These are phyloP conservation scores for Eucalyptus tenuipes DNA, from an alignment of 345 rosid species.

Conservation along the genomic window DNA sequence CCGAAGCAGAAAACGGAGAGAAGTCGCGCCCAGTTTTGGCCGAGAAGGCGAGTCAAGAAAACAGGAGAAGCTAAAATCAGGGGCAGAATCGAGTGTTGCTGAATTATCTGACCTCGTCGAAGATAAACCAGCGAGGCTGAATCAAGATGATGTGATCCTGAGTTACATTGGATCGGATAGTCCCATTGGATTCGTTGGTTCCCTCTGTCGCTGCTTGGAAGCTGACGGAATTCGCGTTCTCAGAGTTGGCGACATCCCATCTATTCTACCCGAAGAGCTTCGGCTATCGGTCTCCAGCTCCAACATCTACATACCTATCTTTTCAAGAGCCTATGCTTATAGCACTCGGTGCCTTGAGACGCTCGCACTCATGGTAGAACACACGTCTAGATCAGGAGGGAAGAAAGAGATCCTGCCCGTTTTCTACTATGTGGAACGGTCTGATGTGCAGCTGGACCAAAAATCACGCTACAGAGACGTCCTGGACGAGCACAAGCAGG, in stretches of 20 bases:
- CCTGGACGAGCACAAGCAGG: not conserved
- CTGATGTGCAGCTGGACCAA: not conserved
- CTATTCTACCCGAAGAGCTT: not conserved
- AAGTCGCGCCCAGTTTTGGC: too few relatives aligned
- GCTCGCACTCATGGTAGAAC: not conserved
- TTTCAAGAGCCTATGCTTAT: not conserved
- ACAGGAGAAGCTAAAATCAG: too few relatives aligned
- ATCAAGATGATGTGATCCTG: too few relatives aligned
- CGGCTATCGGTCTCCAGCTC: not conserved
- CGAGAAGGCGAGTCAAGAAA: too few relatives aligned
- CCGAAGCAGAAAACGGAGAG: not conserved
- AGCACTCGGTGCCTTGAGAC: not conserved
- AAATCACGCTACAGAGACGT: not conserved
- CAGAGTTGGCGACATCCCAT: fast-evolving
- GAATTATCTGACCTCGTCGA: too few relatives aligned
- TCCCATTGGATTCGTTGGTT: too few relatives aligned
- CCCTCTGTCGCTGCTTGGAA: too few relatives aligned
- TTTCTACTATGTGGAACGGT: not conserved
- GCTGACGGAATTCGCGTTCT: too few relatives aligned
- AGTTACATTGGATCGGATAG: fast-evolving
- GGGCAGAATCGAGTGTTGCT: too few relatives aligned
- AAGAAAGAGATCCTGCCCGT: not conserved
- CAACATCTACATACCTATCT: not conserved
- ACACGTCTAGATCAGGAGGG: not conserved
- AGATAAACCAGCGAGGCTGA: too few relatives aligned